Conservation (phyloP, 306 rosid species). For the Fragaria iinumae region DNA sequence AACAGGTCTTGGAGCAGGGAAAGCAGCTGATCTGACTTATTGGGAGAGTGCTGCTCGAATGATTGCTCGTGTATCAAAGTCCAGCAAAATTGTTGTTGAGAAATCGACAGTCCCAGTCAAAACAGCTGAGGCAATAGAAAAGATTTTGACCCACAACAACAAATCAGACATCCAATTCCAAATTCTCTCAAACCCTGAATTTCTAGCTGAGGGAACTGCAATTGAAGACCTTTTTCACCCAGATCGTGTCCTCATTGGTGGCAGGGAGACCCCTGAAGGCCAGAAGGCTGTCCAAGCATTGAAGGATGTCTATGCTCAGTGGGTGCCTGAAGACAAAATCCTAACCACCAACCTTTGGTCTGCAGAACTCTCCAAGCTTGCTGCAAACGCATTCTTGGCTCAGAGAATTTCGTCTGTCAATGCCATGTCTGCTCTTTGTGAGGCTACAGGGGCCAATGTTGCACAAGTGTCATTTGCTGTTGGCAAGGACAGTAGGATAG, state of each 20-base stretch:
- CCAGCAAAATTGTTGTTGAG: conserved; percentile 91
- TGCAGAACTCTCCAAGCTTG: conserved; percentile 91
- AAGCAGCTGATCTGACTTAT: conserved; percentile 89
- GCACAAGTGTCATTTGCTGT: conserved; percentile 77
- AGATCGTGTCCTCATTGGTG: conserved; percentile 85
- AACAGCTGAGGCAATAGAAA: conserved; percentile 96
- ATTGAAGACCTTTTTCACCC: conserved; percentile 79
- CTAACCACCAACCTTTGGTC: conserved; percentile 95
- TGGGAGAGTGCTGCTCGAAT: conserved; percentile 99
- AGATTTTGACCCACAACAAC: conserved; percentile 85
- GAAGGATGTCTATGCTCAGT: conserved; percentile 77
- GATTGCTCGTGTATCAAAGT: conserved; percentile 90
- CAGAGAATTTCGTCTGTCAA: conserved; percentile 92
- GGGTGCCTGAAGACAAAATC: conserved; percentile 80
- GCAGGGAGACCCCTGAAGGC: conserved; percentile 82
- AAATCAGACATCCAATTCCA: conserved; percentile 73
- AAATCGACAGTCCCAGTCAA: conserved; percentile 96
- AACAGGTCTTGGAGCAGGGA: conserved; percentile 88
- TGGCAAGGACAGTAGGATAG: conserved; percentile 88
- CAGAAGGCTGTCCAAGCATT: conserved; percentile 66
- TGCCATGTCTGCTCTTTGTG: conserved; percentile 98
- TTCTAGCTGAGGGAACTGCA: conserved; percentile 97
- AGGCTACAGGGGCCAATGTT: conserved; percentile 87
- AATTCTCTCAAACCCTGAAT: conserved; percentile 88
- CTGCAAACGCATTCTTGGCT: conserved; percentile 96